phyloP scores from a whole-genome alignment of 2,329 filamentous ascomycete species.

The Alternaria burnsii region DNA sequence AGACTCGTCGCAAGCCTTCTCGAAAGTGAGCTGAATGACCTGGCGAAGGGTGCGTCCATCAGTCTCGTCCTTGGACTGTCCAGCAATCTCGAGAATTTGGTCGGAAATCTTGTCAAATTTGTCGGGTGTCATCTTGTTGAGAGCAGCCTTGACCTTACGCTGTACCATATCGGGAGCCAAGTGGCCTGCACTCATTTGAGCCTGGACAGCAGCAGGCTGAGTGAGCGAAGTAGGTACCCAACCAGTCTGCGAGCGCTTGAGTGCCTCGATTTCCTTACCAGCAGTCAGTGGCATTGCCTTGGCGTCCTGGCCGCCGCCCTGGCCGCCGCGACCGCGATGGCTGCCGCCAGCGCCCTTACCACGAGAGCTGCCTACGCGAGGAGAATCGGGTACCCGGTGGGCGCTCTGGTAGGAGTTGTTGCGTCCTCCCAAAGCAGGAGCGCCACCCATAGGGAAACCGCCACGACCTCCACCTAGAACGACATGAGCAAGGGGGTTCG shows the following conservation, averaged over 20 bases:
- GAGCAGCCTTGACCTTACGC: slow-evolving; percentile 95
- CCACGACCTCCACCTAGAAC: slow-evolving; percentile 62
- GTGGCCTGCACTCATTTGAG: slow-evolving; percentile 49
- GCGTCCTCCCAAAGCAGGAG: slow-evolving; percentile 70
- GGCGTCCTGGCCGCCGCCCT: slow-evolving; percentile 67
- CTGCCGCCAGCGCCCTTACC: slow-evolving; percentile 56
- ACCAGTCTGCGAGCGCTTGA: slow-evolving; percentile 74
- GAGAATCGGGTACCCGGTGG: slow-evolving; percentile 71
- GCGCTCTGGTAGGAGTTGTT: slow-evolving; percentile 67
- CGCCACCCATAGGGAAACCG: slow-evolving; percentile 63
- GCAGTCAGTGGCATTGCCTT: slow-evolving; percentile 93
- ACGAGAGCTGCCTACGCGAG: slow-evolving; percentile 71
- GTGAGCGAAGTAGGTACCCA: slow-evolving; percentile 80
- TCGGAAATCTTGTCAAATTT: slow-evolving; percentile 97
- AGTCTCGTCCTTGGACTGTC: slow-evolving; percentile 92
- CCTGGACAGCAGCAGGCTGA: slow-evolving; percentile 45
- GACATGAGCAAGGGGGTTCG: slow-evolving; percentile 67
- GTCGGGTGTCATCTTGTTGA: slow-evolving; percentile 99
- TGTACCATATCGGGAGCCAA: slow-evolving; percentile 94
- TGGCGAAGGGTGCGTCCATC: slow-evolving; percentile 95
- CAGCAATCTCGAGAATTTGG: slow-evolving; percentile 90
- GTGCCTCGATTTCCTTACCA: slow-evolving; percentile 81
- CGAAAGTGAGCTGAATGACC: slow-evolving; percentile 98
- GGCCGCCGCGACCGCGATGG: slow-evolving; percentile 66
- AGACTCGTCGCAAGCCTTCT: slow-evolving; percentile 97